These are phyloP conservation scores for Pichia sorboxylosa DNA, from an alignment of 1,139 yeast genomes.

Conservation along the genomic window DNA sequence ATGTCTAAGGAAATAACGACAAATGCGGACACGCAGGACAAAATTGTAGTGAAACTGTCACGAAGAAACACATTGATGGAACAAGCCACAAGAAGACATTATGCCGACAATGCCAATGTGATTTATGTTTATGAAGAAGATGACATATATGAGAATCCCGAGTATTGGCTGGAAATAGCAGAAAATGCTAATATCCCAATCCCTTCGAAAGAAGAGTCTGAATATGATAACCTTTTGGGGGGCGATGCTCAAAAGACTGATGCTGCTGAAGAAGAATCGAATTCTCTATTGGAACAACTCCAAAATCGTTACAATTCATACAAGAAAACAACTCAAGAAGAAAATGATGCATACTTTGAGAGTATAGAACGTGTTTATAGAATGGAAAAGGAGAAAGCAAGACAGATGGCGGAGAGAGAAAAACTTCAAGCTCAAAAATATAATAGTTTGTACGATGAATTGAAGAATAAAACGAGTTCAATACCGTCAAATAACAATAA, in stretches of 20 bases:
- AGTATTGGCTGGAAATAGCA: conserved; percentile 20
- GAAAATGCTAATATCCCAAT: conserved; percentile 19
- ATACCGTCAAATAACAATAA: not conserved
- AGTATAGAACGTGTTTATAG: conserved; percentile 16
- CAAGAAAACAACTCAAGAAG: conserved; percentile 15
- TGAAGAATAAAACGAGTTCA: too few species aligned
- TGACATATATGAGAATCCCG: conserved; percentile 10
- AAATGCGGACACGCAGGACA: too few species aligned
- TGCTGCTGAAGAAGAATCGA: not conserved
- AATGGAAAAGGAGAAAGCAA: conserved; percentile 13
- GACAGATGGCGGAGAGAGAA: conserved; percentile 11
- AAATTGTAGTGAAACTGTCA: conserved; percentile 7
- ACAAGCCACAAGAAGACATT: conserved; percentile 13
- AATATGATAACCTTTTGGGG: not conserved
- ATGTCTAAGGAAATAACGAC: too few species aligned
- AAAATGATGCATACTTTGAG: conserved; percentile 19
- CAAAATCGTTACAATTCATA: conserved; percentile 16
- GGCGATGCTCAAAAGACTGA: not conserved
- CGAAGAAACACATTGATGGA: conserved; percentile 9
- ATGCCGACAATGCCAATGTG: conserved; percentile 12
- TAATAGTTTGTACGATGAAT: too few species aligned
- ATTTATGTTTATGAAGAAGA: conserved; percentile 10
- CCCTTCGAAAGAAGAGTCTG: not conserved
- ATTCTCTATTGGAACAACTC: conserved; percentile 5
- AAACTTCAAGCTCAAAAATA: conserved; percentile 1